Base-by-base conservation (phyloP, 345 rosid genomes). In the Populus nigra region DNA sequence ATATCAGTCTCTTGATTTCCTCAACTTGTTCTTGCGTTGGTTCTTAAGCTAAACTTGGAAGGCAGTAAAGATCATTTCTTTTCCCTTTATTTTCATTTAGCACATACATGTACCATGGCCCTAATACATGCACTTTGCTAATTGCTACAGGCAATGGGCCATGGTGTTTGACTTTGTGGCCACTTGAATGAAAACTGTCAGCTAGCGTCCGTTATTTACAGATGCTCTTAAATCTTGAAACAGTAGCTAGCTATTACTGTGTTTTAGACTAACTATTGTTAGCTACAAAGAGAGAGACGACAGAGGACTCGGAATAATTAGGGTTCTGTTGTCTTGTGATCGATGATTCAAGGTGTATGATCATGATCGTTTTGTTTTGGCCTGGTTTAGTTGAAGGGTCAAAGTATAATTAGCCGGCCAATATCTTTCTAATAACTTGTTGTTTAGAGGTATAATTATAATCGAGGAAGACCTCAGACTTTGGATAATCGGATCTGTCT, bases 1-100 rank as follows among this genome's bases (percentile, higher is more conserved):
- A 68, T 23, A 38, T 25, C 25, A 57, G 10, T 23, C 47, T 66
- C 68, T 76, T 45, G 71, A 57, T 72, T 76, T 59, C 75, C 71
- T 73, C 70, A 59, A 49, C 57, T 72, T 45, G n/a, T 25, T 45
- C 11, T n/a, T 39, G 23, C 43, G 3, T 41, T 12, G 49, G 5
- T 23, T n/a, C 49, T 41, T 23, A 5, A 41, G 45, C 16, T 22
- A 39, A 5, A 41, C 6, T n/a, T 59, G 63, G 29, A 59, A 9
- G 10, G 63, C 29, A 23, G 63, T 4, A 10, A 22, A 41, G 22
- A 1, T 20, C n/a, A 10, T 10, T 68, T 69, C 4, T 23, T 38
- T 38, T 36, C 39, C 6, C 1, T 36, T 41, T 41, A 9, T 41
- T 41, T 41, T 41, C 13, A 41, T 7, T 38, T 8, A 41, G 45